phyloP scores from a whole-genome alignment of 2,329 filamentous ascomycete genomes.

The Alternaria sp. region DNA sequence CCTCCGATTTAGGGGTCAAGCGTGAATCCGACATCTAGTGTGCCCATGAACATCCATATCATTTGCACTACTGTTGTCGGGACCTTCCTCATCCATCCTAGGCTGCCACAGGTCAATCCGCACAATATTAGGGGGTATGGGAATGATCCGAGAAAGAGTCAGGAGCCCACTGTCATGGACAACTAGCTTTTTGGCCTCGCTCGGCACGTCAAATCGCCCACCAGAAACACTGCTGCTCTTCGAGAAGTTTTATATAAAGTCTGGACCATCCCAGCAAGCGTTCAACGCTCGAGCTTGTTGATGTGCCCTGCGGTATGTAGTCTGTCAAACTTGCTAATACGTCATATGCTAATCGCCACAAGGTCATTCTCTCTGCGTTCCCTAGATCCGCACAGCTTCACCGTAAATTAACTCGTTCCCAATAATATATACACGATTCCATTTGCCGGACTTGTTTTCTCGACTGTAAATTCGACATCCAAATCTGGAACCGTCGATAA shows the following conservation, averaged over 20 bases:
- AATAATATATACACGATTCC: not conserved
- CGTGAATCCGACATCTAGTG: too few species aligned
- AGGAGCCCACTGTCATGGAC: not conserved
- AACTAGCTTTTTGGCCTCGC: not conserved
- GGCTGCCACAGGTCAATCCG: not conserved
- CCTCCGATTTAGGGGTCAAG: too few species aligned
- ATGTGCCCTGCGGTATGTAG: not conserved
- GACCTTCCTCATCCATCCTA: not conserved
- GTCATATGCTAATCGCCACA: not conserved
- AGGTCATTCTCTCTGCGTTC: not conserved
- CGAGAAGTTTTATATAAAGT: not conserved
- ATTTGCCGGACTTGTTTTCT: too few species aligned
- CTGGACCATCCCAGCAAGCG: not conserved
- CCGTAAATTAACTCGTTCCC: accelerated
- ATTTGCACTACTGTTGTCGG: not conserved
- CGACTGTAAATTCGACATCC: not conserved
- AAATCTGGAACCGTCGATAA: not conserved
- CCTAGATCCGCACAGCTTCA: not conserved
- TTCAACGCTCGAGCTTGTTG: not conserved
- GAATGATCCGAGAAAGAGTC: not conserved
- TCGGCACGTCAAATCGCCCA: not conserved
- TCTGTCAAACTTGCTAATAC: not conserved
- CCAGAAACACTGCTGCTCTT: not conserved
- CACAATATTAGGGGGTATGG: not conserved
- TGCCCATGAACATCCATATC: not conserved